phyloP scores from a whole-genome alignment of 257 asterid genomes.

The Osmanthus fragrans region DNA sequence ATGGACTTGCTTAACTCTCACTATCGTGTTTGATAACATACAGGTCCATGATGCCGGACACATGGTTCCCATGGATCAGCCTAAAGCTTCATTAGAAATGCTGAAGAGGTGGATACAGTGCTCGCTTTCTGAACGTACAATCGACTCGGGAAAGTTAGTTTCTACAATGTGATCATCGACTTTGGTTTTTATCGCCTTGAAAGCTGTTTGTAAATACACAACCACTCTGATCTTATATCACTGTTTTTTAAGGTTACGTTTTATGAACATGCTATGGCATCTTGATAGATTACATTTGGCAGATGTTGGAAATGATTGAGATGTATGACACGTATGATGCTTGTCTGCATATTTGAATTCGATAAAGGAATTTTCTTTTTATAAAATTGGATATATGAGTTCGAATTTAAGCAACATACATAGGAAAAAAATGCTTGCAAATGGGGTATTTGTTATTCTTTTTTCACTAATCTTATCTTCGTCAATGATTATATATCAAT shows the following conservation, averaged over 20 bases:
- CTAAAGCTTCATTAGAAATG: slow-evolving; percentile 83
- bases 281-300: neutral
- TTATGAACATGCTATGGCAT: slow-evolving; percentile 20
- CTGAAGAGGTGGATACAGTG: slow-evolving; percentile 78
- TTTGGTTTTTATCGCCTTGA: slow-evolving; percentile 10
- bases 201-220: slow-evolving; percentile 23
- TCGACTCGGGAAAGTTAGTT: slow-evolving; percentile 45
- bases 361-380: no score
- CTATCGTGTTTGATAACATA: slow-evolving; percentile 8
- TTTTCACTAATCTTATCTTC: neutral
- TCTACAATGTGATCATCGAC: slow-evolving; percentile 58
- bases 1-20: neutral
- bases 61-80: slow-evolving; percentile 99
- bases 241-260: neutral
- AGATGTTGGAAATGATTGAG: neutral
- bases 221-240: neutral
- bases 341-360: neutral
- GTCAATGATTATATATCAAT: neutral
- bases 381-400: neutral
- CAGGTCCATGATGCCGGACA: slow-evolving; percentile 96
- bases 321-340: neutral
- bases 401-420: neutral
- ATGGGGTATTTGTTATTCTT: neutral
- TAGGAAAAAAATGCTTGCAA: neutral
- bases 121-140: slow-evolving; percentile 43